Percentiles rank a stretch among this genome's conserved stretches.
Evolutionary conservation across 768 basidiomycete genomes (phyloP).

Genomic region (Trametes meyenii): DNA sequence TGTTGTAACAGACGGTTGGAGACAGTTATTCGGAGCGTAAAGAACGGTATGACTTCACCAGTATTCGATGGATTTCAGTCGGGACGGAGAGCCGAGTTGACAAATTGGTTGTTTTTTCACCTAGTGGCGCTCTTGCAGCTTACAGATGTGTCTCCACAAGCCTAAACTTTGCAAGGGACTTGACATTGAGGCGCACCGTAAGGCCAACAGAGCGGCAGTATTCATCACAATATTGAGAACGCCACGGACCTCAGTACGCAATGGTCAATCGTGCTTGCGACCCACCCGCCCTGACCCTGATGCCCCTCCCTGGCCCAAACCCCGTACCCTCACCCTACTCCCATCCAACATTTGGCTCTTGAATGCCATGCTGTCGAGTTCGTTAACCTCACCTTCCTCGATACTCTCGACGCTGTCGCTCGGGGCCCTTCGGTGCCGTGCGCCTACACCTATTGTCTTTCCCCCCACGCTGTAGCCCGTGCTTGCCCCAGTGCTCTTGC

Average conservation of each 20-base stretch:
- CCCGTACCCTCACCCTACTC: conserved; percentile 7
- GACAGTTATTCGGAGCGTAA: too few relatives aligned
- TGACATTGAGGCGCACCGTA: too few relatives aligned
- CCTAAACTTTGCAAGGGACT: too few relatives aligned
- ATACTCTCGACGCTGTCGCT: conserved; percentile 58
- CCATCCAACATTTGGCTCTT: conserved; percentile 7
- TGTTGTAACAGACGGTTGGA: too few relatives aligned
- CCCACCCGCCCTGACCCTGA: not conserved
- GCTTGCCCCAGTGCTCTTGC: conserved; percentile 17
- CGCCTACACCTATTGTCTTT: not conserved
- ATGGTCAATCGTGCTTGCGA: conserved; percentile 19
- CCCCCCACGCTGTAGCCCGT: conserved; percentile 27
- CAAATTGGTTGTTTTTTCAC: too few relatives aligned
- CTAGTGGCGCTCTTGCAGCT: too few relatives aligned
- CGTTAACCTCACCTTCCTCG: conserved; percentile 58
- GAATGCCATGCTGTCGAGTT: conserved; percentile 13
- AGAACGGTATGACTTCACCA: too few relatives aligned
- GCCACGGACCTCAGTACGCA: not conserved
- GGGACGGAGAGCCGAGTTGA: too few relatives aligned
- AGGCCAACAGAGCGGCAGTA: not conserved
- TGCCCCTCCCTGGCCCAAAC: not conserved
- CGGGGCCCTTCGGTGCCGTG: conserved; percentile 18
- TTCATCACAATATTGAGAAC: too few relatives aligned
- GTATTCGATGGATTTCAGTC: too few relatives aligned
- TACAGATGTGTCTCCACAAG: too few relatives aligned